Conservation (phyloP, 1,284 basidiomycete genomes). For the Cystobasidium pallidum region DNA sequence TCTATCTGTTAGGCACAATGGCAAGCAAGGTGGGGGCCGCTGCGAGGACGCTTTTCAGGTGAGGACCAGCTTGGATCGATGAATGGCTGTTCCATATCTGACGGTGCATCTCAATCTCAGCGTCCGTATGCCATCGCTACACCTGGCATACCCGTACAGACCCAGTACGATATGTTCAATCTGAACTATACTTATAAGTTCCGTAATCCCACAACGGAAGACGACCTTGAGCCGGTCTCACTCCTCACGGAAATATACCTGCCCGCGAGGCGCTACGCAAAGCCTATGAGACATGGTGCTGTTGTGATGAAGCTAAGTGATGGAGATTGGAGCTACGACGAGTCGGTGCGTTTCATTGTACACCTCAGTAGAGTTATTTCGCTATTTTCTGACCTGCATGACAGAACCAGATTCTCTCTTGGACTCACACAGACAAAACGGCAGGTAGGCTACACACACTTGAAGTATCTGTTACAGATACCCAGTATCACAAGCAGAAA, state of each 20-base stretch:
- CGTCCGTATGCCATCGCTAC: slow-evolving; percentile 41
- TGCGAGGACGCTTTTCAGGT: slow-evolving; percentile 69
- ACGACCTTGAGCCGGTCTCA: background rate
- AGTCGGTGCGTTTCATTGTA: slow-evolving; percentile 42
- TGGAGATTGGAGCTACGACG: slow-evolving; percentile 48
- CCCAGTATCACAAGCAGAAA: slow-evolving; percentile 3
- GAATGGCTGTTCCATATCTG: background rate
- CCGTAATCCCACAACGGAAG: slow-evolving; percentile 2
- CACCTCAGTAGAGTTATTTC: too few relatives aligned
- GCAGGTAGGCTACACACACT: slow-evolving; percentile 47
- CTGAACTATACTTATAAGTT: slow-evolving; percentile 37
- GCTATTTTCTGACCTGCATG: background rate
- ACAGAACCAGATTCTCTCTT: slow-evolving; percentile 50
- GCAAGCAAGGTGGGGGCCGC: slow-evolving; percentile 73
- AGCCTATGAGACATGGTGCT: slow-evolving; percentile 12
- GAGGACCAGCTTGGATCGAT: background rate
- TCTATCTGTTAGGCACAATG: slow-evolving; percentile 58
- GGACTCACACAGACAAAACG: slow-evolving; percentile 42
- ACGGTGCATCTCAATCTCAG: background rate
- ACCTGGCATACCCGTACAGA: slow-evolving; percentile 34
- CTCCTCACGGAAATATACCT: slow-evolving; percentile 53
- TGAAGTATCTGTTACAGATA: slow-evolving; percentile 6
- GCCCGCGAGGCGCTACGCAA: slow-evolving; percentile 48
- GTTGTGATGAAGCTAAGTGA: slow-evolving; percentile 44
- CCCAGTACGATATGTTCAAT: slow-evolving; percentile 31